Percentiles rank a stretch among this genome's conserved stretches.
Conservation (phyloP, 1,139 yeast genomes). For the Zygosaccharomyces pseudobailii region DNA sequence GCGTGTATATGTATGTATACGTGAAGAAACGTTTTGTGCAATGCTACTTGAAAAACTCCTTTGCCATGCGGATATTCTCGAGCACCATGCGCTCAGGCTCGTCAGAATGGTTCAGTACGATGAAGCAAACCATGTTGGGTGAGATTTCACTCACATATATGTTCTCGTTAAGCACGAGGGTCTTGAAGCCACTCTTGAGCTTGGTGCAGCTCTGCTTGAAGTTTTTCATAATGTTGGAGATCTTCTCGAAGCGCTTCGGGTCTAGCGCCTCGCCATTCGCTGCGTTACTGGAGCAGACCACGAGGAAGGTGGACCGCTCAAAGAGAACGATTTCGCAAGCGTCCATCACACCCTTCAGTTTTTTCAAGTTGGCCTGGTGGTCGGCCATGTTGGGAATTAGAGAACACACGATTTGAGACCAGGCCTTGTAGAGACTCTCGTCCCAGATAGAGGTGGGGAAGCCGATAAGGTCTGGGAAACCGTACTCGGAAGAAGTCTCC, state of each 20-base stretch:
- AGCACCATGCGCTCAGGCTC: constrained; percentile 34
- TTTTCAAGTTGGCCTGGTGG: constrained; percentile 71
- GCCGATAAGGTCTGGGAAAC: constrained; percentile 69
- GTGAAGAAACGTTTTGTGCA: no score
- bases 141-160: constrained; percentile 44
- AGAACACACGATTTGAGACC: constrained; percentile 95
- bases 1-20: background rate
- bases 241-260: constrained; percentile 91
- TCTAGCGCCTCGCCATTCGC: constrained; percentile 40
- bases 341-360: constrained; percentile 68
- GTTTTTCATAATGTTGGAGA: constrained; percentile 88
- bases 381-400: constrained; percentile 85
- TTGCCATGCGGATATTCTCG: constrained; percentile 38
- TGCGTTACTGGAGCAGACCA: constrained; percentile 69
- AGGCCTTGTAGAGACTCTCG: constrained; percentile 90
- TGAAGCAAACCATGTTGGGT: constrained; percentile 40
- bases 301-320: constrained; percentile 90
- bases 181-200: constrained; percentile 69
- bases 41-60: constrained; percentile 33
- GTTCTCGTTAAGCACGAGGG: constrained; percentile 69
- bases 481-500: constrained; percentile 71
- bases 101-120: constrained; percentile 33
- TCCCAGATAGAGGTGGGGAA: constrained; percentile 98
- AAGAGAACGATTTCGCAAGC: constrained; percentile 90
- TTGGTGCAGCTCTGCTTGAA: constrained; percentile 91